These are phyloP conservation scores for Scolecobasidium constrictum DNA, from an alignment of 2,329 filamentous ascomycete genomes.

Conservation along the genomic window DNA sequence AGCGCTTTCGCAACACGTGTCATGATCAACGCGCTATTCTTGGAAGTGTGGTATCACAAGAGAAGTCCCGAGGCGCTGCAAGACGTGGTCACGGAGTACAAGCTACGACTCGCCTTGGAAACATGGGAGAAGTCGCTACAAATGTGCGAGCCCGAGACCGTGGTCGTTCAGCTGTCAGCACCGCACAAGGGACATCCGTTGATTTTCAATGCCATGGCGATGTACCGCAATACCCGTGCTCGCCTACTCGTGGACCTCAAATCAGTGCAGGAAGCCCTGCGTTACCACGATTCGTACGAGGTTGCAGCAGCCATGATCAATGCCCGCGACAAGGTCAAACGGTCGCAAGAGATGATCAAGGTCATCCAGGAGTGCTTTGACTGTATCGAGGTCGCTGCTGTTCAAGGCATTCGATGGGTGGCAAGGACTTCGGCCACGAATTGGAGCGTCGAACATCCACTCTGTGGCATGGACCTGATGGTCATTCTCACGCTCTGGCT, in stretches of 20 bases:
- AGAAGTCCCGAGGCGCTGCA: constrained; percentile 94
- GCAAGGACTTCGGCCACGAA: constrained; percentile 96
- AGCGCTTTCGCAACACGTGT: constrained; percentile 94
- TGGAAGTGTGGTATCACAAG: constrained; percentile 99
- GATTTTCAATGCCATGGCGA: constrained; percentile 95
- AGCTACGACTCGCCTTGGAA: constrained; percentile 85
- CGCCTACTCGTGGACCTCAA: constrained; percentile 93
- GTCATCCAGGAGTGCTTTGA: constrained; percentile 97
- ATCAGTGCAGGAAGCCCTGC: constrained; percentile 86
- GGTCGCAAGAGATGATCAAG: constrained; percentile 95
- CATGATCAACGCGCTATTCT: constrained; percentile 97
- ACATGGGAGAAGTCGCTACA: constrained; percentile 98
- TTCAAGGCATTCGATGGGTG: constrained; percentile 94
- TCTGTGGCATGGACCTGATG: constrained; percentile 94
- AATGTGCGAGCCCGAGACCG: constrained; percentile 81
- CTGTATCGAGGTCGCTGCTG: constrained; percentile 90
- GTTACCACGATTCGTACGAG: constrained; percentile 95
- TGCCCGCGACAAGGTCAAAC: constrained; percentile 85
- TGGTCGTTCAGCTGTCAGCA: constrained; percentile 79
- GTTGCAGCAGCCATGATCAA: constrained; percentile 95
- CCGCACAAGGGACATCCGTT: constrained; percentile 93
- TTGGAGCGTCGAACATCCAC: constrained; percentile 96
- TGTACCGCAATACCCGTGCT: constrained; percentile 88
- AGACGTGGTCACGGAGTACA: constrained; percentile 96
- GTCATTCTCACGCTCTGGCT: constrained; percentile 97